Conservation (phyloP, 805 yeast species). For the Cyberlindnera euphorbiiphila region DNA sequence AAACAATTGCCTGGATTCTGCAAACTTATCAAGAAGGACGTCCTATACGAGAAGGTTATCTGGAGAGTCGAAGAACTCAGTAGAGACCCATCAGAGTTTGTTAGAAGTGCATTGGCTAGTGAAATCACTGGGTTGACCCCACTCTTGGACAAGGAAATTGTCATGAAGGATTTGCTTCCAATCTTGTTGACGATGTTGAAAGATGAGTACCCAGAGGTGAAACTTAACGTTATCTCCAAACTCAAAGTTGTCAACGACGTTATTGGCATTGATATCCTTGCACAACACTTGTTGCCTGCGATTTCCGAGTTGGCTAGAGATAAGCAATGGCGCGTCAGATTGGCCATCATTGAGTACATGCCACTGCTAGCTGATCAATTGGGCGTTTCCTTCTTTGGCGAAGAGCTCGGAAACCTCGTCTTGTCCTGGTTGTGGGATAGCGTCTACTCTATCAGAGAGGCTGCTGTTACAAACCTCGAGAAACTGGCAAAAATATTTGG, state of each 20-base stretch:
- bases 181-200: slow-evolving; percentile 88
- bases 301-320: slow-evolving; percentile 95
- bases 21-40: slow-evolving; percentile 45
- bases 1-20: slow-evolving; percentile 83
- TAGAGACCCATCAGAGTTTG: slow-evolving; percentile 89
- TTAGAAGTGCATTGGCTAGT: slow-evolving; percentile 87
- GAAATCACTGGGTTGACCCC: slow-evolving; percentile 86
- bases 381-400: slow-evolving; percentile 90
- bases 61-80: slow-evolving; percentile 83
- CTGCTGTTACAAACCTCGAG: slow-evolving; percentile 82
- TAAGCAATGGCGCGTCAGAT: slow-evolving; percentile 94
- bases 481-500: slow-evolving; percentile 86
- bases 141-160: slow-evolving; percentile 75
- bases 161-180: slow-evolving; percentile 80
- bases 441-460: slow-evolving; percentile 93
- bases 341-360: slow-evolving; percentile 94
- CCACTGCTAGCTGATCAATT: slow-evolving; percentile 92
- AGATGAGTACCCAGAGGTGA: slow-evolving; percentile 95
- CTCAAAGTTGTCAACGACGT: slow-evolving; percentile 90
- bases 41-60: slow-evolving; percentile 64
- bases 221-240: slow-evolving; percentile 89
- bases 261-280: slow-evolving; percentile 83
- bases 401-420: slow-evolving; percentile 84
- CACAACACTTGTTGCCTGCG: slow-evolving; percentile 89
- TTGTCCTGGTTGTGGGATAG: slow-evolving; percentile 99